A percentile compares a stretch with the other conserved stretches of the same genome.
Evolutionary conservation across 495 filamentous ascomycete genomes (phyloP).

Genomic region (Bathelium albidoporum): DNA sequence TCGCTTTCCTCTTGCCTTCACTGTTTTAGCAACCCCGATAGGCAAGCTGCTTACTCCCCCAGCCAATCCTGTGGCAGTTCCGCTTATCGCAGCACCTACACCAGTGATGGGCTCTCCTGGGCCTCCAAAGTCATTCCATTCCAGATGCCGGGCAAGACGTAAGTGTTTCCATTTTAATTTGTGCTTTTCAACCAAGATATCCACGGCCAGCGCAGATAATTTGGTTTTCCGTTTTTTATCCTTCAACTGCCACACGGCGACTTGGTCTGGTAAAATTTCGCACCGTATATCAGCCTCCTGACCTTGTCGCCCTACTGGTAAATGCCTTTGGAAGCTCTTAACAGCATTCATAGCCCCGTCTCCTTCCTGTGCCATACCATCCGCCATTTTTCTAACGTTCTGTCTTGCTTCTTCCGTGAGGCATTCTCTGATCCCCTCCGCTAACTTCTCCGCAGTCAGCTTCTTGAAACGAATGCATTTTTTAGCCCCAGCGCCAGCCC

Average conservation of each 20-base stretch:
- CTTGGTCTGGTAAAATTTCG: constrained; percentile 49
- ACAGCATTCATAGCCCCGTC: constrained; percentile 67
- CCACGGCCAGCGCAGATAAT: constrained; percentile 56
- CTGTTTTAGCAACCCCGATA: constrained; percentile 42
- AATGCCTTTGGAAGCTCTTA: constrained; percentile 53
- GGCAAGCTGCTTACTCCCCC: constrained; percentile 51
- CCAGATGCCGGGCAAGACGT: constrained; percentile 53
- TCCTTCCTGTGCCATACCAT: constrained; percentile 55
- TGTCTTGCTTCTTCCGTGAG: constrained; percentile 46
- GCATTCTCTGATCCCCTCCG: constrained; percentile 59
- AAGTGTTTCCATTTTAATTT: constrained; percentile 54
- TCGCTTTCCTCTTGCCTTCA: constrained; percentile 39
- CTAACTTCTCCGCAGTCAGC: constrained; percentile 51
- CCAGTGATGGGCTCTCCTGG: constrained; percentile 67
- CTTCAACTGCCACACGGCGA: constrained; percentile 55
- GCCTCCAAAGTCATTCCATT: constrained; percentile 74
- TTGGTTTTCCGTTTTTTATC: constrained; percentile 43
- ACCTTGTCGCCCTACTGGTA: constrained; percentile 35
- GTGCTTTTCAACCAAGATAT: constrained; percentile 48
- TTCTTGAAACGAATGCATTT: constrained; percentile 63
- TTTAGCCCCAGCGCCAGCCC: constrained; percentile 52
- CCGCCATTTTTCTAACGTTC: constrained; percentile 49
- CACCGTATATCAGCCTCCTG: constrained; percentile 58
- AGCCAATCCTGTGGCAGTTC: constrained; percentile 43
- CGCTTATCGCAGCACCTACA: constrained; percentile 44